Evolutionary conservation across 2,329 filamentous ascomycete species (phyloP), one percentile per base, ranked within the genome.

Genomic region (Cladosporium phlei): DNA sequence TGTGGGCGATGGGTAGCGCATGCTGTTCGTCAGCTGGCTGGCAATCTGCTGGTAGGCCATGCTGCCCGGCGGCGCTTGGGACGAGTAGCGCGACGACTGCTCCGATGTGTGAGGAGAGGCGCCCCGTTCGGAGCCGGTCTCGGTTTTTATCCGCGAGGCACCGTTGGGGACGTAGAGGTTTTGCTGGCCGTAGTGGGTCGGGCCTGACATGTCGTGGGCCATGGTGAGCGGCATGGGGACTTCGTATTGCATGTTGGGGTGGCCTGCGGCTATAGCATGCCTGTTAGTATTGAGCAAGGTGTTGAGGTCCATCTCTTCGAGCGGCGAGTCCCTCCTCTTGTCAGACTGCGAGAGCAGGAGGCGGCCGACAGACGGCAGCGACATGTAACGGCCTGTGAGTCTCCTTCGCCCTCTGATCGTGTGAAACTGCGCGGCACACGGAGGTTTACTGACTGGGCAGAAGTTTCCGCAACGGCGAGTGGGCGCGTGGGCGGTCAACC

Each of bases 101-200:
- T 78, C 76, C 47, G 73, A 77, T 21, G 71, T 66, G 57, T 80
- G 72, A 37, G 73, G 77, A 48, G 77, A 74, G 52, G 74, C 69
- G 54, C 74, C 76, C 52, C 77, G 76, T 56, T 82, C 78, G 50
- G 77, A 77, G 59, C 76, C 76, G 63, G 72, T 79, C 63, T 78
- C 76, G 43, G 76, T 78, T 55, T 75, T 75, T 66, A 75, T 74
- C 61, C 71, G 65, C 59, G 66, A 67, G 59, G 71, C 71, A 53
- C 69, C 63, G 66, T 73, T 66, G 58, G 70, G 68, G 47, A 72
- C 66, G 57, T 72, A 71, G 37, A 70, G 68, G 52, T 68, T 72
- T 56, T 72, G 69, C 52, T 58, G 53, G 27, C 55, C 49, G 48
- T 66, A 66, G 51, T 66, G 62, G 25, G 57, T 56, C 43, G 55